Evolutionary conservation across 352 stramenopile genomes (phyloP), one percentile per base, ranked within the genome.

Genomic region (Pythium folliculosum): DNA sequence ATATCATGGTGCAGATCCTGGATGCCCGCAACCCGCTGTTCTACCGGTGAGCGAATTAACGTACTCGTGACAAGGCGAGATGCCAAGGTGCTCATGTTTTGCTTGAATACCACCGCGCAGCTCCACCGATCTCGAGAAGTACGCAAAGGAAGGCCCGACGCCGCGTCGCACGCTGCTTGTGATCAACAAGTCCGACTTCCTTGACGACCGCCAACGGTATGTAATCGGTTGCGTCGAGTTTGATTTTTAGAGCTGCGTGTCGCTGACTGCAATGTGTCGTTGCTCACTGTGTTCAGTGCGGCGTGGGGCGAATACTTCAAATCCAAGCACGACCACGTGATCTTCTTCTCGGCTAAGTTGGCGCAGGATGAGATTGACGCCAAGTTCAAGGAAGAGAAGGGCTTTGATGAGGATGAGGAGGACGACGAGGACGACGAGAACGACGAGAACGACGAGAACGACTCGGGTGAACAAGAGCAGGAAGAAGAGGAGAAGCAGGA

Each of bases 171-270:
- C 96, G 52, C 71, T 99, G 25, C 73, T 99, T 21, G 71, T 99
- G 23, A 85, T 99, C 13, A 99, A 99, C 84, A 99, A 99, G 83
- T 97, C 97, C 38, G 98, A 99, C 76, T 99, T 99, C 68, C 81
- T 99, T 14, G 91, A 95, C 16, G 82, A 91, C 40, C 67, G 75
- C 27, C 96, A 99, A 78, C 82, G 97, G 80, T 95, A 67, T 47
- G 76, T 12, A 65, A 4, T 57, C 12, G 9, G 17, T 8, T 32
- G 27, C 27, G n/a, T n/a, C n/a, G n/a, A n/a, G n/a, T n/a, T n/a
- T n/a, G n/a, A n/a, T n/a, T n/a, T n/a, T n/a, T n/a, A n/a, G n/a
- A n/a, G n/a, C n/a, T n/a, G n/a, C n/a, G n/a, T n/a, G n/a, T 32
- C 27, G 5, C 27, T 32, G 2, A 32, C 27, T 32, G 3, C 27